Base-by-base conservation (phyloP, 176 grass and related monocot species). In the Oryza glumipatula region DNA sequence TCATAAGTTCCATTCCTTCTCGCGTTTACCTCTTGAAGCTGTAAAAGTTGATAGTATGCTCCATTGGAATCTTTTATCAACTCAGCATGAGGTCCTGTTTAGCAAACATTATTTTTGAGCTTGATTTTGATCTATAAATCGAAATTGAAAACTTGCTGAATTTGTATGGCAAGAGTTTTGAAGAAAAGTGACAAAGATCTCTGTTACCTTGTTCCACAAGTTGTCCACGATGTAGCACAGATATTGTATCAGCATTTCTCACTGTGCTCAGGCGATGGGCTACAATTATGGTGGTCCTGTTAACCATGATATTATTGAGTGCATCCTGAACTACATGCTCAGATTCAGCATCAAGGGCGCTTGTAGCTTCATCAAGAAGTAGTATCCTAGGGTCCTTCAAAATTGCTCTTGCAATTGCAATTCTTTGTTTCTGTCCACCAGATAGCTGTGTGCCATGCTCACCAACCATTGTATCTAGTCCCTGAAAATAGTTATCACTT, bases 321-420 rank as follows among this genome's bases (percentile, higher is more conserved):
- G 94, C 94, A 41, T 93, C 94, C 77, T 93, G 94, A 76, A 96
- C 94, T 69, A 88, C 49, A 44, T 70, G 80, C 76, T 96, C 91
- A 38, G 94, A 96, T 54, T 93, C 94, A 10, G 87, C 91, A 81
- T 96, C 94, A 30, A 96, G 86, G 67, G 94, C 94, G 39, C 94
- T 96, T 69, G 90, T 91, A 35, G 94, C 94, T 88, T 96, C 94
- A 70, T 93, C 91, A 63, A 91, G 89, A 70, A 96, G 84, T 70
- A 96, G 68, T 80, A 96, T 93, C 38, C 70, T 93, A 4, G 89
- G 94, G 68, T 96, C 86, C 78, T 96, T 96, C 58, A 96, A 66
- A 72, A 96, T 93, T 65, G 89, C 91, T 83, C 94, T 93, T 80
- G 94, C 91, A 73, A 96, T 93, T 74, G 89, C 88, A 79, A 96